phyloP scores from a whole-genome alignment of 805 yeast genomes.

The Yueomyces sp. region DNA sequence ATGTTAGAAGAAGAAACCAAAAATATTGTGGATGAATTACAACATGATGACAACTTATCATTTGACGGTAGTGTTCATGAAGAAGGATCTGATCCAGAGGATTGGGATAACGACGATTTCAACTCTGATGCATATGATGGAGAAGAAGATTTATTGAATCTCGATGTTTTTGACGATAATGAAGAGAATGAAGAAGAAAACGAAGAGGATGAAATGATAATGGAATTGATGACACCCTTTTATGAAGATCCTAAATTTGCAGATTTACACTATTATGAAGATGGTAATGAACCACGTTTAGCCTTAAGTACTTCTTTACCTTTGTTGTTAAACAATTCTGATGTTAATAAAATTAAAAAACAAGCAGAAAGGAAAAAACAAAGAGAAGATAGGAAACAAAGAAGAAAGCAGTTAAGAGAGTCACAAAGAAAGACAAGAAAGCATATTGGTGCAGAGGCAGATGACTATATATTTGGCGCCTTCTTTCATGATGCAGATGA shows the following conservation, averaged over 20 bases:
- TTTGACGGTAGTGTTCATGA: constrained; percentile 24
- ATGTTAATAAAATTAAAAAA: constrained; percentile 12
- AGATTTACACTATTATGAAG: constrained; percentile 20
- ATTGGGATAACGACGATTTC: constrained; percentile 3
- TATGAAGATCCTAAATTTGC: constrained; percentile 30
- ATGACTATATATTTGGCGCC: constrained; percentile 23
- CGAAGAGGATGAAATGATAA: constrained; percentile 19
- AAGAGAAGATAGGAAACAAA: constrained; percentile 17
- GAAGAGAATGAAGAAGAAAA: constrained; percentile 19
- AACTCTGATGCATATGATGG: constrained; percentile 2
- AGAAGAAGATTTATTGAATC: constrained; percentile 10
- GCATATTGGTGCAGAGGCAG: constrained; percentile 23
- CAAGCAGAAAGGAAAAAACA: constrained; percentile 19
- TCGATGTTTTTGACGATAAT: constrained; percentile 11
- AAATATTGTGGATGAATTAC: constrained; percentile 18
- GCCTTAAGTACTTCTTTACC: constrained; percentile 23
- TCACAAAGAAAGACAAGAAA: constrained; percentile 12
- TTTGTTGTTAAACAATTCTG: constrained; percentile 20
- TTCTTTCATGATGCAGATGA: constrained; percentile 21
- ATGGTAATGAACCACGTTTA: constrained; percentile 21
- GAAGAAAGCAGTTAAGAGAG: constrained; percentile 14
- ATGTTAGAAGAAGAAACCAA: constrained; percentile 22
- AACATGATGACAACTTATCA: constrained; percentile 20
- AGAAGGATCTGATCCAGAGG: constrained; percentile 20
- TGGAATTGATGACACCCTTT: constrained; percentile 27